Evolutionary conservation across 1,284 basidiomycete genomes (phyloP).

Genomic region (Sphagnurus paluster): DNA sequence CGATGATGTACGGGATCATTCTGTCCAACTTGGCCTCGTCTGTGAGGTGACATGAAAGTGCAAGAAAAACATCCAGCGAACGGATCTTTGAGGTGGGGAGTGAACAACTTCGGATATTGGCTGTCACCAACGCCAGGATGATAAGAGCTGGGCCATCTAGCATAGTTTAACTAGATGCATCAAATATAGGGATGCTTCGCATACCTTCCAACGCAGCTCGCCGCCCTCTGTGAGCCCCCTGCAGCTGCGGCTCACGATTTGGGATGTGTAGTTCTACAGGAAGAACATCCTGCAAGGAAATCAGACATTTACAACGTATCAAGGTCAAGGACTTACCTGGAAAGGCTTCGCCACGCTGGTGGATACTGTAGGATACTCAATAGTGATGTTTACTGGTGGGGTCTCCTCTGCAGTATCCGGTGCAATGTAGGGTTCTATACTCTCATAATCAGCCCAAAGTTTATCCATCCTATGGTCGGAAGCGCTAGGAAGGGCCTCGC

Average conservation of each 20-base stretch:
- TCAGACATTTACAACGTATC: neutral
- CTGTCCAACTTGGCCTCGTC: constrained; percentile 97
- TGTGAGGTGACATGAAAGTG: constrained; percentile 79
- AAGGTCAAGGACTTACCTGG: constrained; percentile 46
- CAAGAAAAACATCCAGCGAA: constrained; percentile 86
- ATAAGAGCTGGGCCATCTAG: constrained; percentile 43
- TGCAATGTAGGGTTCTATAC: constrained; percentile 69
- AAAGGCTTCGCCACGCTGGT: constrained; percentile 51
- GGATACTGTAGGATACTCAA: constrained; percentile 47
- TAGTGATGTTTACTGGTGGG: constrained; percentile 51
- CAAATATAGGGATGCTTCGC: neutral
- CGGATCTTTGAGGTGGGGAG: constrained; percentile 87
- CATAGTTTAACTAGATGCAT: neutral
- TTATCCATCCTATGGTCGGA: constrained; percentile 78
- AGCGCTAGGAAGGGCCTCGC: constrained; percentile 65
- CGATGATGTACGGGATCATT: constrained; percentile 89
- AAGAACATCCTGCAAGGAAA: constrained; percentile 59
- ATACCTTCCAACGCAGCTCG: constrained; percentile 67
- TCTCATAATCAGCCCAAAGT: constrained; percentile 82
- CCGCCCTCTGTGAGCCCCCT: constrained; percentile 39
- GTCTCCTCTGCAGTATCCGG: constrained; percentile 44
- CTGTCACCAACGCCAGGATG: constrained; percentile 73
- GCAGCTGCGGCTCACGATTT: constrained; percentile 61
- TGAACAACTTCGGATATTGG: constrained; percentile 88
- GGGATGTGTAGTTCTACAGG: constrained; percentile 77